Base-by-base conservation (phyloP, 352 stramenopile species). In the Globisporangium ultimum region DNA sequence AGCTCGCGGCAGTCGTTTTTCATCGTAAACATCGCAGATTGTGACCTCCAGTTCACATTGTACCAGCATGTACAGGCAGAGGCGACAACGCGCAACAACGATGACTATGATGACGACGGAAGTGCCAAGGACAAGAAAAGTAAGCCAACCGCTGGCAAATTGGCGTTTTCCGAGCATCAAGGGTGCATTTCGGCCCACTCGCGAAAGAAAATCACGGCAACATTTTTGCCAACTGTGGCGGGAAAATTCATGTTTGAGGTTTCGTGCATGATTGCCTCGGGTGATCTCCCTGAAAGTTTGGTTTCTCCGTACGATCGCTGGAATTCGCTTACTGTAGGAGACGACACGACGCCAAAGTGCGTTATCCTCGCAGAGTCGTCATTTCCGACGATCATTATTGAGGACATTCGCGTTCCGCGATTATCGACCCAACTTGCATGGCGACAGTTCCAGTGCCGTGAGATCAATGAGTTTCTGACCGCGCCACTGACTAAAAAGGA, bases 311-410 rank as follows among this genome's bases (percentile, higher is more conserved):
- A 70, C 28, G 53, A 72, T 51, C 63, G 60, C 0, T 75, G 65
- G 58, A 64, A 50, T 28, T 40, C 40, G 17, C 13, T 18, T 11
- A 22, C 5, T 21, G 21, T 32, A 10, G 18, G 18, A 13, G 55
- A 55, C 13, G 13, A 38, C 14, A 28, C 36, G 22, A 42, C 28
- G 20, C 43, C 45, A 12, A 66, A 61, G 22, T 89, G 80, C 55
- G 58, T 64, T n/a, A 74, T 94, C 46, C 60, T 65, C 21, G 84
- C 79, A 6, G 77, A 91, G 50, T 86, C 90, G 11, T 95, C 88
- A 1, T 97, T 97, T 49, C 89, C 89, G 3, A 92, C 83, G 0
- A 60, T 97, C 9, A 63, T 96, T 18, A 86, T 97, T 56, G 68
- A 93, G 22, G 87, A 97, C 53, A 76, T 95, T 22, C 77, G 87